Conservation (phyloP, 345 rosid genomes). For the Camelina neglecta region DNA sequence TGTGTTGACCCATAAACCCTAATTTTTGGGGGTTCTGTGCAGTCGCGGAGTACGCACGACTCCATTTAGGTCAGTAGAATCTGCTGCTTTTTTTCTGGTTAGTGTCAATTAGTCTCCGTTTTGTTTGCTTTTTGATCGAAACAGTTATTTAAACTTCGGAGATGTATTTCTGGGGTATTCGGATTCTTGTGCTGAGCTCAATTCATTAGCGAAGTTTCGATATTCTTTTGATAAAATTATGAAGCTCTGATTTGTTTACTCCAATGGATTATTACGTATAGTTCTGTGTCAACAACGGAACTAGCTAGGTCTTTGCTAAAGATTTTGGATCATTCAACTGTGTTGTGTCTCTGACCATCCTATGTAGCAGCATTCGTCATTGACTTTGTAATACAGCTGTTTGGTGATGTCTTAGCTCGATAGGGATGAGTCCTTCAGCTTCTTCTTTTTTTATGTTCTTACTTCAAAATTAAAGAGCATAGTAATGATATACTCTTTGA, state of each 20-base stretch:
- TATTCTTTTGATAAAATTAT: background rate
- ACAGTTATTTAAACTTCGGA: background rate
- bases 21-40: background rate
- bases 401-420: background rate
- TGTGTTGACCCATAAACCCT: conserved; percentile 20
- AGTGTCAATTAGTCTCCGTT: background rate
- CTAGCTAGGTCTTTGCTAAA: background rate
- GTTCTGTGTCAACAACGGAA: background rate
- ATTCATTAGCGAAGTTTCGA: background rate
- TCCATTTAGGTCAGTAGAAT: conserved; percentile 3
- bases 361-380: too few species aligned
- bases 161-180: conserved; percentile 28
- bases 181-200: conserved; percentile 13
- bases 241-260: background rate
- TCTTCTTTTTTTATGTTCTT: background rate
- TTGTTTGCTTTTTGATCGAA: conserved; percentile 12
- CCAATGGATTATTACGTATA: background rate
- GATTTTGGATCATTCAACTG: background rate
- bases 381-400: too few species aligned
- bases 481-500: background rate
- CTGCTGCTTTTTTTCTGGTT: conserved; percentile 32
- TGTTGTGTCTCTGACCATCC: background rate
- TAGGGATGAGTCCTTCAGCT: background rate
- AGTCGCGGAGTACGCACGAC: background rate
- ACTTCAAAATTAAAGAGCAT: background rate